Evolutionary conservation across 331 rosid genomes (phyloP).

Genomic region (Quercus phellos): DNA sequence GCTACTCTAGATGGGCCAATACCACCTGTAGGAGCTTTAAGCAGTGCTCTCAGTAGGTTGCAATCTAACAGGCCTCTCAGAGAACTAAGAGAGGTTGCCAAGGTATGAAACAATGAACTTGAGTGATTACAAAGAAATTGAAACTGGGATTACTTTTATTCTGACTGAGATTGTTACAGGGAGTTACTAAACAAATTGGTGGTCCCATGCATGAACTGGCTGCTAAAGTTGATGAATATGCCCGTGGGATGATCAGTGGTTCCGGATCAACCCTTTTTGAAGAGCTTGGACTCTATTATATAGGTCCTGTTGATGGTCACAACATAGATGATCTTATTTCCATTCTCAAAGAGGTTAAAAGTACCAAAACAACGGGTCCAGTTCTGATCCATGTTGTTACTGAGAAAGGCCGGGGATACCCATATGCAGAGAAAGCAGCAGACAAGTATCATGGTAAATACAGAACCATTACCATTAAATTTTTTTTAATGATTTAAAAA

Average conservation of each 20-base stretch:
- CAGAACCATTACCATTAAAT: neutral
- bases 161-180: constrained; percentile 41
- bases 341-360: constrained; percentile 83
- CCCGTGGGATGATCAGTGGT: constrained; percentile 99
- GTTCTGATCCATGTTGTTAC: constrained; percentile 86
- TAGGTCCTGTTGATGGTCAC: constrained; percentile 98
- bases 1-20: constrained; percentile 76
- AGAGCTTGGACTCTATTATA: constrained; percentile 96
- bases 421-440: constrained; percentile 89
- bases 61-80: constrained; percentile 84
- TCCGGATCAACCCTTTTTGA: constrained; percentile 87
- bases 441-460: constrained; percentile 89
- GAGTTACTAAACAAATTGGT: constrained; percentile 71
- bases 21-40: constrained; percentile 94
- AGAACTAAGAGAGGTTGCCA: constrained; percentile 82
- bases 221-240: constrained; percentile 91
- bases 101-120: constrained; percentile 42
- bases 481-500: neutral
- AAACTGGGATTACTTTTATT: constrained; percentile 18
- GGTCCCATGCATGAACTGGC: constrained; percentile 80
- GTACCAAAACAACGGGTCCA: constrained; percentile 83
- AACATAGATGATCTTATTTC: constrained; percentile 81
- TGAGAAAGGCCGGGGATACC: constrained; percentile 97
- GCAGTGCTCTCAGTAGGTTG: constrained; percentile 78
- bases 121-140: neutral